Evolutionary conservation across 371 early-diverging fungal species (phyloP).

Genomic region (Mucor velutinosus): DNA sequence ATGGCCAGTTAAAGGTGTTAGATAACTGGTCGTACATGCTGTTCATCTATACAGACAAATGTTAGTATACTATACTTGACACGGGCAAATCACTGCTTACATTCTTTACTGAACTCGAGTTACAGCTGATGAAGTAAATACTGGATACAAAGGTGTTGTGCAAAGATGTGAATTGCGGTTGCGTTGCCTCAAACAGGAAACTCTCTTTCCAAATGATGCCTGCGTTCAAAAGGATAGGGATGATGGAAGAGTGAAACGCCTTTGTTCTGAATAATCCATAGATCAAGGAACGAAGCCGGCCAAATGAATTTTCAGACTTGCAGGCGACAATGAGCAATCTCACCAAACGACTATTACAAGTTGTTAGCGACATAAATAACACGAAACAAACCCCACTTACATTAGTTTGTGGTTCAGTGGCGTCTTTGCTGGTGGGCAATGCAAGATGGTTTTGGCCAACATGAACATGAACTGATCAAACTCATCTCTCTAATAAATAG

Average conservation of each 20-base stretch:
- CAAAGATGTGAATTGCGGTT: neutral
- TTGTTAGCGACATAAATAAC: too few species aligned
- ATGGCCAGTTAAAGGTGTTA: neutral
- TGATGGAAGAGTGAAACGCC: neutral
- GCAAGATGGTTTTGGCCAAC: neutral
- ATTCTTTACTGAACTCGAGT: neutral
- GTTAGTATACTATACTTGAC: neutral
- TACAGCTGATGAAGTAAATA: neutral
- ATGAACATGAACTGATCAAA: neutral
- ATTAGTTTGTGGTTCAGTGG: neutral
- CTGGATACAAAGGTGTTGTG: neutral
- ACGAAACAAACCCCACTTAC: neutral
- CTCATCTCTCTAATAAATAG: neutral
- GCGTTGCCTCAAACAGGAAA: neutral
- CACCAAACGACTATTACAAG: neutral
- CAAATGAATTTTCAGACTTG: neutral
- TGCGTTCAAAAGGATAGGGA: neutral
- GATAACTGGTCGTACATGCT: neutral
- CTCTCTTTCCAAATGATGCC: neutral
- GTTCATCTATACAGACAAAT: neutral
- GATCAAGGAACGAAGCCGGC: neutral
- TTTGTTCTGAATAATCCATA: neutral
- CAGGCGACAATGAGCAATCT: neutral
- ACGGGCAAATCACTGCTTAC: neutral
- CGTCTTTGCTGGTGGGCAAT: neutral